Conservation (phyloP, 192 early-diverging fungal species). For the Mortierella hygrophila region DNA sequence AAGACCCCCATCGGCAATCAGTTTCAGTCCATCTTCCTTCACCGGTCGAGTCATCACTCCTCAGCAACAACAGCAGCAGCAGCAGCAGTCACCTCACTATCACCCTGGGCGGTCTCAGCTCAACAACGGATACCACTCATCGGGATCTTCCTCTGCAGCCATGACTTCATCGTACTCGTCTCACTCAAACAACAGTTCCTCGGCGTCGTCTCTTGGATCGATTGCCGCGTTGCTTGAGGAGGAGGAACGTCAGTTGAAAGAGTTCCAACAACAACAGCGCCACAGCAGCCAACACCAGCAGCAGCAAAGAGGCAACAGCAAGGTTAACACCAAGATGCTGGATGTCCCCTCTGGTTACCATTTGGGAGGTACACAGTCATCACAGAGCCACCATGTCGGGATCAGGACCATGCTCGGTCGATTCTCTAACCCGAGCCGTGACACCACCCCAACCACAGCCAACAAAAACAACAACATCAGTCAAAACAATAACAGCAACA, state of each 20-base stretch:
- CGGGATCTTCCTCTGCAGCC: constrained; percentile 37
- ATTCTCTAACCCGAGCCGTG: constrained; percentile 28
- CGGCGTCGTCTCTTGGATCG: constrained; percentile 38
- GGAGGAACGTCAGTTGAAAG: constrained; percentile 33
- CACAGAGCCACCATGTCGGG: constrained; percentile 36
- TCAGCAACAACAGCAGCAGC: background rate
- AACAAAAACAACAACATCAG: background rate
- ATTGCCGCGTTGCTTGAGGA: constrained; percentile 33
- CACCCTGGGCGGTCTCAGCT: constrained; percentile 5
- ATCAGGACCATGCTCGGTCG: constrained; percentile 48
- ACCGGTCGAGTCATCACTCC: background rate
- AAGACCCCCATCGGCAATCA: constrained; percentile 1
- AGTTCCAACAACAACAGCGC: background rate
- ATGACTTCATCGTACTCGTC: constrained; percentile 34
- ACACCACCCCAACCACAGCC: background rate
- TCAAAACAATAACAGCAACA: background rate
- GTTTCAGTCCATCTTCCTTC: background rate
- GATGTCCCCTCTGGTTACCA: constrained; percentile 15
- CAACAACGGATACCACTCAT: constrained; percentile 39
- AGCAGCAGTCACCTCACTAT: background rate
- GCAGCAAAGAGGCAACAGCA: background rate
- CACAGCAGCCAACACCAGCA: background rate
- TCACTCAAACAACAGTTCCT: constrained; percentile 38
- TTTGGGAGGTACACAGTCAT: constrained; percentile 4
- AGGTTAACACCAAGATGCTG: constrained; percentile 18